These are phyloP conservation scores for Hibiscus tridactylites DNA, from an alignment of 345 rosid species.

Conservation along the genomic window DNA sequence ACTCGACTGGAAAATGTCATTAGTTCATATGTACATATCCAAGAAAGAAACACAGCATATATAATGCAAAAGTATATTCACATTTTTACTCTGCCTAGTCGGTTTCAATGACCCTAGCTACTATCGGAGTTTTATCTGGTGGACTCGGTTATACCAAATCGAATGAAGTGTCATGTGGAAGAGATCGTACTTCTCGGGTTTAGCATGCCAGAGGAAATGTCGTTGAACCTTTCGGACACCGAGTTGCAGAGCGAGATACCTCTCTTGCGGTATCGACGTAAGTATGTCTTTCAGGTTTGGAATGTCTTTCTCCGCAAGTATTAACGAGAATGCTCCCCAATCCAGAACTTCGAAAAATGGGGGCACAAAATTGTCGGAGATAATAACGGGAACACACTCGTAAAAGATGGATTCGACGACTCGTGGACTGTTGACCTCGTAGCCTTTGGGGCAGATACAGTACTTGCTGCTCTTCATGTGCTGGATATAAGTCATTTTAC, in stretches of 20 bases:
- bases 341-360: slow-evolving; percentile 82
- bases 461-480: slow-evolving; percentile 92
- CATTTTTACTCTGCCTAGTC: neutral
- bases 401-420: slow-evolving; percentile 85
- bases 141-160: slow-evolving; percentile 79
- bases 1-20: neutral
- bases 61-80: neutral
- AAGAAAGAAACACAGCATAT: neutral
- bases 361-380: slow-evolving; percentile 85
- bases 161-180: slow-evolving; percentile 93
- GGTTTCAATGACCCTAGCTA: slow-evolving; percentile 7
- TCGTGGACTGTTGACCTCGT: slow-evolving; percentile 92
- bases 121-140: slow-evolving; percentile 63
- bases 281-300: slow-evolving; percentile 58
- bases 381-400: slow-evolving; percentile 82
- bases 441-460: slow-evolving; percentile 88
- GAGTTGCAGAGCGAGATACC: slow-evolving; percentile 57
- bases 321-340: slow-evolving; percentile 66
- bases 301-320: slow-evolving; percentile 79
- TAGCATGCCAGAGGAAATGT: slow-evolving; percentile 87
- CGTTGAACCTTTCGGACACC: slow-evolving; percentile 68
- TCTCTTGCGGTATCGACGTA: slow-evolving; percentile 55
- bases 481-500: slow-evolving; percentile 86
- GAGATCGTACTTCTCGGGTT: slow-evolving; percentile 73
- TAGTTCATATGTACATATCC: neutral